A percentile compares a stretch with the other conserved stretches of the same genome.
Conservation (phyloP, 345 rosid genomes). For the Eutrema japonicum region DNA sequence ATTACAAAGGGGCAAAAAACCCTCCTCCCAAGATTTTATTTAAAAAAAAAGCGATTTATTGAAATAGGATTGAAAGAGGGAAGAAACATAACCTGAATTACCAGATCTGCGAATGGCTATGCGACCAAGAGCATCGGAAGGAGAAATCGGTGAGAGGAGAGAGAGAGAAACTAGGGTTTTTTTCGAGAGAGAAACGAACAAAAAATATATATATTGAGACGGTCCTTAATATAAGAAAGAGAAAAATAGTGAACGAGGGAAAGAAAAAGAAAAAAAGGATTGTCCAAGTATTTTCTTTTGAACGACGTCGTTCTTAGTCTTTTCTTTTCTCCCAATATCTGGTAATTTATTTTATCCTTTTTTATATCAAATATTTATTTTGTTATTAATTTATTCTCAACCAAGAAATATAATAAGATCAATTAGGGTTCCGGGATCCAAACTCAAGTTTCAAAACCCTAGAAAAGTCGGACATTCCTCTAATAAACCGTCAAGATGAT, state of each 20-base stretch:
- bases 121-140: constrained; percentile 35
- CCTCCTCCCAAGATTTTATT: constrained; percentile 20
- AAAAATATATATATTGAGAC: constrained; percentile 2
- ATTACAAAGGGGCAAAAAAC: not conserved
- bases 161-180: constrained; percentile 38
- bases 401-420: too few species aligned
- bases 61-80: not conserved
- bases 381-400: not conserved
- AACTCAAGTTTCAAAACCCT: too few species aligned
- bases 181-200: not conserved
- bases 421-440: too few species aligned
- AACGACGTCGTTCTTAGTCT: constrained; percentile 24
- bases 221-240: constrained; percentile 29
- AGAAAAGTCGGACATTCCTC: too few species aligned
- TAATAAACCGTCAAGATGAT: too few species aligned
- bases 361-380: not conserved
- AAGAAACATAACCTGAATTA: constrained; percentile 23
- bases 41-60: not conserved
- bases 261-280: not conserved
- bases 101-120: constrained; percentile 42
- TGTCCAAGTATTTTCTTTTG: constrained; percentile 13
- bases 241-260: constrained; percentile 1
- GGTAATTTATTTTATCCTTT: not conserved
- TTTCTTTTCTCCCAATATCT: not conserved
- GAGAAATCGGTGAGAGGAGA: constrained; percentile 30